Evolutionary conservation across 2,329 filamentous ascomycete genomes (phyloP).

Genomic region (Penicillium concentricum): DNA sequence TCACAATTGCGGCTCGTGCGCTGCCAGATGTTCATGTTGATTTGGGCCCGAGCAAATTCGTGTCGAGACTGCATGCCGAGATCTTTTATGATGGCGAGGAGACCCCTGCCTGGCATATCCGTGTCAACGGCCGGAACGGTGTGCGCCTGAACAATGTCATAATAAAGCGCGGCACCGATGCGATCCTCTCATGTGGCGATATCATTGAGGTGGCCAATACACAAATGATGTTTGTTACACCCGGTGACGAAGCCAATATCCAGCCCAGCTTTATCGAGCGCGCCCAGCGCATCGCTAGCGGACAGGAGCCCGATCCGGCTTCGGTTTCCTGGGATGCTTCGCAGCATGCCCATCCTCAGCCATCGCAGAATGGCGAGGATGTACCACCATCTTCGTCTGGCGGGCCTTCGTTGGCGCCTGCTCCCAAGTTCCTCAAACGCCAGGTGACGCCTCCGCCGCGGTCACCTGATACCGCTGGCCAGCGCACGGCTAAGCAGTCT

Average conservation of each 20-base stretch:
- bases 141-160: slow-evolving; percentile 75
- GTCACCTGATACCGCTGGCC: slow-evolving; percentile 41
- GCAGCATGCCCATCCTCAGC: slow-evolving; percentile 38
- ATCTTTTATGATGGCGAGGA: slow-evolving; percentile 71
- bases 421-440: slow-evolving; percentile 45
- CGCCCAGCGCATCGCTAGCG: slow-evolving; percentile 51
- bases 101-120: slow-evolving; percentile 70
- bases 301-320: slow-evolving; percentile 35
- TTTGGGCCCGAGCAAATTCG: slow-evolving; percentile 77
- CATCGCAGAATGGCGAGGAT: slow-evolving; percentile 22
- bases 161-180: slow-evolving; percentile 65
- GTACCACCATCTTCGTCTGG: slow-evolving; percentile 26
- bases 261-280: slow-evolving; percentile 69
- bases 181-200: slow-evolving; percentile 75
- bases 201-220: slow-evolving; percentile 89
- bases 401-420: slow-evolving; percentile 41
- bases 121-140: slow-evolving; percentile 88
- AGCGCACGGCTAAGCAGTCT: slow-evolving; percentile 45
- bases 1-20: slow-evolving; percentile 44
- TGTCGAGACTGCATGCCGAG: slow-evolving; percentile 73
- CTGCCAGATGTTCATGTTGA: slow-evolving; percentile 73
- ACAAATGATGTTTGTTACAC: slow-evolving; percentile 99
- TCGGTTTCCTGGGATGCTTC: slow-evolving; percentile 37
- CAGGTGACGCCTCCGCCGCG: slow-evolving; percentile 43
- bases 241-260: slow-evolving; percentile 69